Evolutionary conservation across 306 rosid species (phyloP).

Genomic region (Rubus parviflorus): DNA sequence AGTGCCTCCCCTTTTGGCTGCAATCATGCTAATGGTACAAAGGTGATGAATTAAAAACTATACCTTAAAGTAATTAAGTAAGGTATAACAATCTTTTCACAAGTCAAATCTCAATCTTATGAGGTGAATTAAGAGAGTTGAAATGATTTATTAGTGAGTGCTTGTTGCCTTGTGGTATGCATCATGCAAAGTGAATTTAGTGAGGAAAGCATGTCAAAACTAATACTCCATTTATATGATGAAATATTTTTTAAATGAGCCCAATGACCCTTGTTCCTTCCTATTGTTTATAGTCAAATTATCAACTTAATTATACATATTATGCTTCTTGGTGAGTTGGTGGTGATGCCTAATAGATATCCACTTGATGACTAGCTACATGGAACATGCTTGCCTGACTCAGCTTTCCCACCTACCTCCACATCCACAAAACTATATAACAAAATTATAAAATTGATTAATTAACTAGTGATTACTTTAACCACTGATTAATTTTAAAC

Average conservation of each 20-base stretch:
- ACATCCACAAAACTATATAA: not conserved
- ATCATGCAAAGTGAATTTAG: not conserved
- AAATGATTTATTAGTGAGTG: not conserved
- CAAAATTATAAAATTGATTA: not conserved
- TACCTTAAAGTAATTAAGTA: not conserved
- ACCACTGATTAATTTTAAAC: not conserved
- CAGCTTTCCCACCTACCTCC: constrained; percentile 19
- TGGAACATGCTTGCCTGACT: constrained; percentile 11
- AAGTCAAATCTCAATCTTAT: not conserved
- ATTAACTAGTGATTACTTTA: not conserved
- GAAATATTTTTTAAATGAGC: not conserved
- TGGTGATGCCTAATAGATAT: constrained; percentile 22
- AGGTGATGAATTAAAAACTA: not conserved
- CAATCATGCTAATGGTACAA: not conserved
- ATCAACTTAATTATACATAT: not conserved
- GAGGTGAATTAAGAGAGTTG: not conserved
- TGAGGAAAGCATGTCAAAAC: constrained; percentile 1
- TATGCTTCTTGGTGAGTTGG: not conserved
- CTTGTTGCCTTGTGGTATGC: not conserved
- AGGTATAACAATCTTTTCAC: not conserved
- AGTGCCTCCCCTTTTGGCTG: not conserved
- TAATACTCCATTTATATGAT: not conserved
- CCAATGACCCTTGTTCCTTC: not conserved
- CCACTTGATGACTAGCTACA: constrained; percentile 19
- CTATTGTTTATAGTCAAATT: not conserved